Conservation (phyloP, 1,139 yeast species). For the Debaryomyces coudertii region DNA sequence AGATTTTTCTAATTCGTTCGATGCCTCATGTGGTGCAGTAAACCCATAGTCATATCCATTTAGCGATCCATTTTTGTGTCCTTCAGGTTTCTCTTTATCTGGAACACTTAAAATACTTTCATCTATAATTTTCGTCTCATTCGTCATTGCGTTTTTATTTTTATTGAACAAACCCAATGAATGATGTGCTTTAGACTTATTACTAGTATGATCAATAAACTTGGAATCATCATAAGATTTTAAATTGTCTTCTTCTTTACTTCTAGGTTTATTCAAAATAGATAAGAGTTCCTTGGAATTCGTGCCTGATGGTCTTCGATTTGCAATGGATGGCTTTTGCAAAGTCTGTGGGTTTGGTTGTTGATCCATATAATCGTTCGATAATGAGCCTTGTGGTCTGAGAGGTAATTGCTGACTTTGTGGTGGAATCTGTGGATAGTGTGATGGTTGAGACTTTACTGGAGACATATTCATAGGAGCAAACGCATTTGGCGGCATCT, state of each 20-base stretch:
- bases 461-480: slow-evolving; percentile 11
- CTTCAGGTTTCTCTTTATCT: background rate
- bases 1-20: slow-evolving; percentile 35
- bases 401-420: slow-evolving; percentile 9
- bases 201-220: slow-evolving; percentile 20
- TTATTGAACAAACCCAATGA: slow-evolving; percentile 41
- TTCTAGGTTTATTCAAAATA: slow-evolving; percentile 42
- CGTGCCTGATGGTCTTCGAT: slow-evolving; percentile 36
- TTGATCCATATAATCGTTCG: slow-evolving; percentile 12
- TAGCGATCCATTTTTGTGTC: background rate
- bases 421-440: slow-evolving; percentile 13
- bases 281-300: slow-evolving; percentile 58
- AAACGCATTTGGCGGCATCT: slow-evolving; percentile 9
- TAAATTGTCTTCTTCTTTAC: slow-evolving; percentile 22
- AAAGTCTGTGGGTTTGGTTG: slow-evolving; percentile 50
- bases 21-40: slow-evolving; percentile 22
- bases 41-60: slow-evolving; percentile 5
- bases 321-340: slow-evolving; percentile 42
- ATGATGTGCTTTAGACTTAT: slow-evolving; percentile 42
- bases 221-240: background rate
- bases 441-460: slow-evolving; percentile 8
- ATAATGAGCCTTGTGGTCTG: slow-evolving; percentile 4
- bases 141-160: slow-evolving; percentile 10
- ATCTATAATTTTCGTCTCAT: slow-evolving; percentile 3
- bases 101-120: background rate